Evolutionary conservation across 257 asterid species (phyloP).

Genomic region (Solanum chiquidenum): DNA sequence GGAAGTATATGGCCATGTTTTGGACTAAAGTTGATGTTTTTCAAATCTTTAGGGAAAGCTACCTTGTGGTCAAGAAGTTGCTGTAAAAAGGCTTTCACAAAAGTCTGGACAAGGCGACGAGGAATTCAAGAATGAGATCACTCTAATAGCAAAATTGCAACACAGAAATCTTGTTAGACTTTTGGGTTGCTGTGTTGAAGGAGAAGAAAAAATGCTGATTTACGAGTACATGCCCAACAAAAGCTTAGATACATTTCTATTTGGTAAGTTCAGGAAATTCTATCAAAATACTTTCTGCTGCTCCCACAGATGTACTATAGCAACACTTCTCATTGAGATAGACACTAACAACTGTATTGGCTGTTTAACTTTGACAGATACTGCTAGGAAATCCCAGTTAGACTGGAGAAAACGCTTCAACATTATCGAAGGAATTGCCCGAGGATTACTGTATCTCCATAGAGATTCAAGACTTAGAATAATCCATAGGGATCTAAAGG

Average conservation of each 20-base stretch:
- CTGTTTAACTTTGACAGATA: slow-evolving; percentile 23
- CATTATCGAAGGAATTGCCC: slow-evolving; percentile 79
- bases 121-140: slow-evolving; percentile 75
- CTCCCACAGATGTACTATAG: not conserved
- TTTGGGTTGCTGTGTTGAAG: slow-evolving; percentile 74
- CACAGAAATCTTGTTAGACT: slow-evolving; percentile 78
- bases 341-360: not conserved
- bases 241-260: slow-evolving; percentile 65
- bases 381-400: slow-evolving; percentile 36
- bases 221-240: slow-evolving; percentile 90
- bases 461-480: slow-evolving; percentile 85
- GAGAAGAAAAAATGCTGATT: slow-evolving; percentile 69
- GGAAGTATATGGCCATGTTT: not conserved
- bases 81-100: slow-evolving; percentile 74
- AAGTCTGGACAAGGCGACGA: slow-evolving; percentile 72
- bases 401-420: slow-evolving; percentile 56
- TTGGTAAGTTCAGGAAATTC: slow-evolving; percentile 33
- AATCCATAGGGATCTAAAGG: slow-evolving; percentile 79
- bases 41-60: slow-evolving; percentile 42
- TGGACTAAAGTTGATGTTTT: not conserved
- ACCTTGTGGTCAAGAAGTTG: slow-evolving; percentile 54
- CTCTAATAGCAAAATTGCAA: slow-evolving; percentile 65
- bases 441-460: slow-evolving; percentile 85
- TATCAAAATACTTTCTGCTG: not conserved
- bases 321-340: not conserved